A percentile compares a stretch with the other conserved stretches of the same genome.
phyloP scores from a whole-genome alignment of 2,329 filamentous ascomycete species.

The Zymoseptoria tritici region DNA sequence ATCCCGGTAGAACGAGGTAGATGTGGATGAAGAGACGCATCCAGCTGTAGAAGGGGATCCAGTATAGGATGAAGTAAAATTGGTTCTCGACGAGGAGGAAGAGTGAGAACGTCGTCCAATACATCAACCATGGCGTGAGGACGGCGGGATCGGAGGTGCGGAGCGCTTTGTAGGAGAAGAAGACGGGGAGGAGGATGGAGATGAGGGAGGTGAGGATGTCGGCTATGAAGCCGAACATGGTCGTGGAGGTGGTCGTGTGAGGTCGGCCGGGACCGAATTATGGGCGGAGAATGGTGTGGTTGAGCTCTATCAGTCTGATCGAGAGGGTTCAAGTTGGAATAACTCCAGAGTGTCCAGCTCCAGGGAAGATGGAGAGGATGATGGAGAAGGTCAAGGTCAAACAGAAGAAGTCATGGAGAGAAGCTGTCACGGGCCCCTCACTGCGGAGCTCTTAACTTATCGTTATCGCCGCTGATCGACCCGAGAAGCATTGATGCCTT shows the following conservation, averaged over 20 bases:
- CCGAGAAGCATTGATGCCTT: too few species aligned
- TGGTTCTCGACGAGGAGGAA: conserved; percentile 78
- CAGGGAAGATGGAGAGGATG: too few species aligned
- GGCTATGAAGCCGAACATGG: conserved; percentile 70
- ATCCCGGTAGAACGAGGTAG: conserved; percentile 94
- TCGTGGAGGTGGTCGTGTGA: conserved; percentile 11
- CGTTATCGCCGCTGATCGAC: too few species aligned
- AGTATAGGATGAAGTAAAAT: conserved; percentile 77
- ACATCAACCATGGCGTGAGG: conserved; percentile 97
- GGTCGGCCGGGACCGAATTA: neutral
- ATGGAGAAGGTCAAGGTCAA: too few species aligned
- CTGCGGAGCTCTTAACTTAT: too few species aligned
- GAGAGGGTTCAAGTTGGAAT: neutral
- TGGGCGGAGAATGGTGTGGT: neutral
- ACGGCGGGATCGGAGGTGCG: conserved; percentile 84
- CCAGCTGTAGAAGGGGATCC: conserved; percentile 92
- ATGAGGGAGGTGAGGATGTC: conserved; percentile 72
- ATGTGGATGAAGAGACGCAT: conserved; percentile 78
- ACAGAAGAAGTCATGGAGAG: too few species aligned
- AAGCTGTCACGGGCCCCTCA: too few species aligned
- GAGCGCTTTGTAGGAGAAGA: conserved; percentile 96
- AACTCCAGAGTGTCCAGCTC: too few species aligned
- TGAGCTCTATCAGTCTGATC: neutral
- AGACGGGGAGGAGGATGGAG: conserved; percentile 89
- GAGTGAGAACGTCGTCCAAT: conserved; percentile 89